Conservation (phyloP, 169 alveolate genomes). For the Plasmodium reichenowi region DNA sequence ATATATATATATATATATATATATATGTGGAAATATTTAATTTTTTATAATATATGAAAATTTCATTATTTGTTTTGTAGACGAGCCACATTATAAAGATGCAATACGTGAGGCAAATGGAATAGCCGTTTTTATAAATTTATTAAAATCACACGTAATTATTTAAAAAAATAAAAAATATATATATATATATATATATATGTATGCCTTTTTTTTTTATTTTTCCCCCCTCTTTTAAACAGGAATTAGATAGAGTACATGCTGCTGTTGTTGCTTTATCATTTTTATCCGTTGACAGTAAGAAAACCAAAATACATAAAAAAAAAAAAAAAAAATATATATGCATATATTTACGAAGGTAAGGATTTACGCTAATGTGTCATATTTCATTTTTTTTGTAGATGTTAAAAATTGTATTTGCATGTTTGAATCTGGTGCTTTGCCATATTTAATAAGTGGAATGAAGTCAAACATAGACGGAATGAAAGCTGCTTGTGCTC, state of each 20-base stretch:
- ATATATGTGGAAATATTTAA: neutral
- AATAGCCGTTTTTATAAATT: conserved; percentile 86
- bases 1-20: neutral
- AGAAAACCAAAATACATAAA: conserved; percentile 14
- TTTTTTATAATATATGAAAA: no score
- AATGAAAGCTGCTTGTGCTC: conserved; percentile 94
- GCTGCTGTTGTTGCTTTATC: conserved; percentile 94
- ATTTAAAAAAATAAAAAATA: conserved; percentile 22
- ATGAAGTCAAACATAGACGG: conserved; percentile 91
- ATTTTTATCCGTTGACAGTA: conserved; percentile 91
- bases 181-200: neutral
- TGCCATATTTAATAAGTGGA: conserved; percentile 89
- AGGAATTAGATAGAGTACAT: conserved; percentile 91
- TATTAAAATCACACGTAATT: conserved; percentile 82
- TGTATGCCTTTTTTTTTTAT: neutral
- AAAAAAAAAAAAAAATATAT: neutral
- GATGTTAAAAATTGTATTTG: conserved; percentile 88
- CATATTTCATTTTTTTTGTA: conserved; percentile 15
- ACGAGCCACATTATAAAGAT: conserved; percentile 88
- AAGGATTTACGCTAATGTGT: neutral
- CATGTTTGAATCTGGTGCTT: conserved; percentile 91
- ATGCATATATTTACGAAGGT: neutral
- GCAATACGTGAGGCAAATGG: conserved; percentile 88
- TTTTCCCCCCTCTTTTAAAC: neutral
- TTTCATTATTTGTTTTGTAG: conserved; percentile 30